These are phyloP conservation scores for Bruguiera parviflora DNA, from an alignment of 345 rosid genomes.

Conservation along the genomic window DNA sequence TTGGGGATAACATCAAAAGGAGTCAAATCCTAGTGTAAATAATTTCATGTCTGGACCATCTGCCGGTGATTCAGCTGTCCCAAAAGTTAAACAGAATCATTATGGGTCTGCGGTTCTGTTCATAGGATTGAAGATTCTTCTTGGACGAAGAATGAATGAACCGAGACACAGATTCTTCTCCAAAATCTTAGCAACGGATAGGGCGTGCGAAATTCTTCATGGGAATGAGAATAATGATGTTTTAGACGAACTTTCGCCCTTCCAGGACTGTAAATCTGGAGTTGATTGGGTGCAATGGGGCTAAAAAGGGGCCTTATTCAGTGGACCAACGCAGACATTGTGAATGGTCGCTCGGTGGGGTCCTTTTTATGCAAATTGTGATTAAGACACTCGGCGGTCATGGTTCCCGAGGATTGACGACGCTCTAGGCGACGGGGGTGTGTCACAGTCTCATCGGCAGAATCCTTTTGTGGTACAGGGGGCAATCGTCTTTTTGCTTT, in stretches of 20 bases:
- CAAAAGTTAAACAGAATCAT: no score
- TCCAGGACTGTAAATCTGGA: neutral
- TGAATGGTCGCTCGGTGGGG: no score
- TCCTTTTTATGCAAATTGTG: neutral
- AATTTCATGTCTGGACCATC: no score
- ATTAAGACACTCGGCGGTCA: no score
- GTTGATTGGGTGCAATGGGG: neutral
- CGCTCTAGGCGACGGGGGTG: no score
- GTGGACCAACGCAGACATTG: neutral
- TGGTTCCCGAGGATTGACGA: no score
- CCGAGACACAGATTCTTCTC: neutral
- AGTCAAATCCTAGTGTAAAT: no score
- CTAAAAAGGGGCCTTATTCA: neutral
- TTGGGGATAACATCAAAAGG: no score
- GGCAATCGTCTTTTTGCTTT: no score
- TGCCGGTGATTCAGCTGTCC: no score
- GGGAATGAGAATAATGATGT: neutral
- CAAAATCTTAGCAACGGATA: neutral
- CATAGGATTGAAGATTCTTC: neutral
- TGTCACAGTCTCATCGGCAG: no score
- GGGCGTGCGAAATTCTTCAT: neutral
- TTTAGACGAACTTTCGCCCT: neutral
- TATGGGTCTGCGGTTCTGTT: neutral
- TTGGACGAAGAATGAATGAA: neutral
- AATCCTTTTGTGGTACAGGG: no score